phyloP scores from a whole-genome alignment of 441 rosid genomes.

The Croton setiger region DNA sequence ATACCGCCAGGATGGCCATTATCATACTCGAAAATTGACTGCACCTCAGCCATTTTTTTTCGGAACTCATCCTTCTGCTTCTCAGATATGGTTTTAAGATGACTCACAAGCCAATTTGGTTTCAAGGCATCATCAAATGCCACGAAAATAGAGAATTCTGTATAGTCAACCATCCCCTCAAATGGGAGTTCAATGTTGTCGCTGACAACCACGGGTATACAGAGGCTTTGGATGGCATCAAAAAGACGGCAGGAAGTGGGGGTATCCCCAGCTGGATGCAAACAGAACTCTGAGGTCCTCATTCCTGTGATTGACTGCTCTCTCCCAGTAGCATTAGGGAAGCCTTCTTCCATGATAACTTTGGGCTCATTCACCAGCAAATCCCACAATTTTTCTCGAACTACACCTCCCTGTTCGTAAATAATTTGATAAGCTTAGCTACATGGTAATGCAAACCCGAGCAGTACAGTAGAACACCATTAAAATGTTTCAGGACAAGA shows the following conservation, averaged over 20 bases:
- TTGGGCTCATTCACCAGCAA: conserved; percentile 55
- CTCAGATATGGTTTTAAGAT: conserved; percentile 53
- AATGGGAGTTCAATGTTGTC: conserved; percentile 85
- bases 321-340: conserved; percentile 87
- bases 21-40: conserved; percentile 58
- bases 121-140: conserved; percentile 66
- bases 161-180: conserved; percentile 77
- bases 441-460: neutral
- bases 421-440: neutral
- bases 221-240: conserved; percentile 90
- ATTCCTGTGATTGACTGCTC: conserved; percentile 83
- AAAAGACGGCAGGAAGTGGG: conserved; percentile 93
- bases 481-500: neutral
- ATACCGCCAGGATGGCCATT: conserved; percentile 57
- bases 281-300: conserved; percentile 85
- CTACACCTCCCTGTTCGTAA: conserved; percentile 60
- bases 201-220: conserved; percentile 84
- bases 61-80: conserved; percentile 49
- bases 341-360: conserved; percentile 90
- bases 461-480: neutral
- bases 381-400: conserved; percentile 86
- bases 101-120: conserved; percentile 61
- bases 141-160: conserved; percentile 68
- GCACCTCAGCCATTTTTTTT: conserved; percentile 47
- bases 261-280: conserved; percentile 97